phyloP scores from a whole-genome alignment of 169 alveolate genomes.

The Plasmodium chabaudi region DNA sequence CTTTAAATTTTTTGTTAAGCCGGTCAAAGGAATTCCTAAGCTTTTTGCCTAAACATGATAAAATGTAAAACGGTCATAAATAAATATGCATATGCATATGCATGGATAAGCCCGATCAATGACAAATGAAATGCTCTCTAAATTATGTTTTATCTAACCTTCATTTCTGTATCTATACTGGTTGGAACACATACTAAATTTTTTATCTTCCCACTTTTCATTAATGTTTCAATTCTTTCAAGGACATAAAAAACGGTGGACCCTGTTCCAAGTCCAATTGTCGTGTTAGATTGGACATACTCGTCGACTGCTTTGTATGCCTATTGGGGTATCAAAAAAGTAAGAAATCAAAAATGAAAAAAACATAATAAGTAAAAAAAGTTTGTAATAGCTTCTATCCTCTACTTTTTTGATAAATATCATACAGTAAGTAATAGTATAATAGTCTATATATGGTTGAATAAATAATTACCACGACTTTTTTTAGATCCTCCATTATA shows the following conservation, averaged over 20 bases:
- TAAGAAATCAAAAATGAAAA: not conserved
- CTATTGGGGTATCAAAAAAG: slow-evolving; percentile 28
- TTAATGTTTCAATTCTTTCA: slow-evolving; percentile 82
- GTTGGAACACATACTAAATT: slow-evolving; percentile 86
- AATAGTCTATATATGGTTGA: not conserved
- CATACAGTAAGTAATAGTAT: too few species aligned
- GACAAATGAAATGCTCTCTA: not conserved
- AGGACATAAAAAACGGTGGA: slow-evolving; percentile 86
- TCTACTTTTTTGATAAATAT: too few species aligned
- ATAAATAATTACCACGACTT: slow-evolving; percentile 29
- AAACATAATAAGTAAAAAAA: not conserved
- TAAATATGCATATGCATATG: not conserved
- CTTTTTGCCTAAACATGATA: slow-evolving; percentile 78
- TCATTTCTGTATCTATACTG: slow-evolving; percentile 82
- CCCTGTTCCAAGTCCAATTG: slow-evolving; percentile 91
- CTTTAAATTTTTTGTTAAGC: slow-evolving; percentile 57
- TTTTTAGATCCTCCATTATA: slow-evolving; percentile 56
- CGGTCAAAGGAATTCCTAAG: slow-evolving; percentile 82
- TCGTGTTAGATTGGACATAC: slow-evolving; percentile 82
- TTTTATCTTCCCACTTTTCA: slow-evolving; percentile 78
- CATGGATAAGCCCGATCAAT: not conserved
- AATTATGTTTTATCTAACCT: slow-evolving; percentile 46
- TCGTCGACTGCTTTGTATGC: slow-evolving; percentile 88
- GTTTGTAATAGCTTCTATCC: not conserved
- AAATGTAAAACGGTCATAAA: not conserved